These are phyloP conservation scores for Eleusine coracana DNA, from an alignment of 176 grass and related monocot genomes.

Conservation along the genomic window DNA sequence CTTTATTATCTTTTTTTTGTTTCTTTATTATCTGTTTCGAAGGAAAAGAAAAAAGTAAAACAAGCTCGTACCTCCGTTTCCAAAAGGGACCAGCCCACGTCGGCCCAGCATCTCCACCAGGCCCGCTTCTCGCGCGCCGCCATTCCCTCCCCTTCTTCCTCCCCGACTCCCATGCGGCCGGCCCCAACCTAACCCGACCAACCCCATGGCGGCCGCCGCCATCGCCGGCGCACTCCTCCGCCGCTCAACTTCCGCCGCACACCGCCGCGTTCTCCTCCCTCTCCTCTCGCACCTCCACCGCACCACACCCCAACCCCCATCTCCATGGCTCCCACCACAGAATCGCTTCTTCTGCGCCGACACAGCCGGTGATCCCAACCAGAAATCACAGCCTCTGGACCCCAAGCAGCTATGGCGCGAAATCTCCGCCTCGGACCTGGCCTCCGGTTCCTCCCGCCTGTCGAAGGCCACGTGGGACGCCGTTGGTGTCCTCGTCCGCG, in stretches of 20 bases:
- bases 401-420: conserved; percentile 61
- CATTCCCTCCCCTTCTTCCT: conserved; percentile 26
- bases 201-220: conserved; percentile 35
- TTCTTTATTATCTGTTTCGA: not conserved
- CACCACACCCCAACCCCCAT: conserved; percentile 19
- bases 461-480: conserved; percentile 63
- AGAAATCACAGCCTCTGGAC: conserved; percentile 33
- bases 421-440: conserved; percentile 41
- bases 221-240: conserved; percentile 40
- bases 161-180: conserved; percentile 17
- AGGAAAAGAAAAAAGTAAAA: not conserved
- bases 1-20: not conserved
- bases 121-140: conserved; percentile 39
- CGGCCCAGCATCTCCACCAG: conserved; percentile 33
- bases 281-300: conserved; percentile 38
- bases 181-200: conserved; percentile 25
- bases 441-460: conserved; percentile 37
- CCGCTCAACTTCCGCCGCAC: conserved; percentile 21
- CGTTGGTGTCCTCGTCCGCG: conserved; percentile 47
- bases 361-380: not conserved
- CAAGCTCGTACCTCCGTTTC: not conserved
- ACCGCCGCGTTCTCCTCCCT: conserved; percentile 30
- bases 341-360: conserved; percentile 44
- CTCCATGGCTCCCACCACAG: conserved; percentile 31
- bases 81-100: conserved; percentile 13